A percentile compares a stretch with the other conserved stretches of the same genome.
phyloP scores from a whole-genome alignment of 176 grass and related monocot species.

The Rhynchospora tenuis region DNA sequence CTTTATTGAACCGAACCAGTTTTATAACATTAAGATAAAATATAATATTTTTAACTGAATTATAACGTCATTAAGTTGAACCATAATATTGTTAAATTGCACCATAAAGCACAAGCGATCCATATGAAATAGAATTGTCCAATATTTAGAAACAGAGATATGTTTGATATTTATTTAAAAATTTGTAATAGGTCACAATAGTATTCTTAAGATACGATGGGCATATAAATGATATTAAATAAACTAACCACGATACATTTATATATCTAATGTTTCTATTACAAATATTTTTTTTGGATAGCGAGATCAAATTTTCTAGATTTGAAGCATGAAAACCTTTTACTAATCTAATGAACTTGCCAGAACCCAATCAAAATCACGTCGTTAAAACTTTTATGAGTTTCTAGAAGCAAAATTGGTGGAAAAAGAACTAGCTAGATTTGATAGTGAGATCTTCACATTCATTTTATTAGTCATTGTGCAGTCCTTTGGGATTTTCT shows the following conservation, averaged over 20 bases:
- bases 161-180: no score
- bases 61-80: no score
- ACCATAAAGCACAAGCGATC: no score
- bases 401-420: not conserved
- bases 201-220: no score
- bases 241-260: not conserved
- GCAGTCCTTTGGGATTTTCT: not conserved
- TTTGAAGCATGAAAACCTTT: not conserved
- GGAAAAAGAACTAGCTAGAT: not conserved
- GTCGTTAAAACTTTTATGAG: not conserved
- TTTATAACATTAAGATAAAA: no score
- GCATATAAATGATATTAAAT: not conserved
- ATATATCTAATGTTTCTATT: not conserved
- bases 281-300: not conserved
- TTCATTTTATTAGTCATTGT: not conserved
- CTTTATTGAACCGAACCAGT: no score
- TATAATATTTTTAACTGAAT: no score
- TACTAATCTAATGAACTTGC: not conserved
- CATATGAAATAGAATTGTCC: no score
- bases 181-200: no score
- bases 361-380: not conserved
- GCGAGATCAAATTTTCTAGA: not conserved
- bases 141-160: no score
- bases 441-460: not conserved
- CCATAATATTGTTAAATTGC: no score